Conservation (phyloP, 2,329 filamentous ascomycete species). For the Acarospora socialis region DNA sequence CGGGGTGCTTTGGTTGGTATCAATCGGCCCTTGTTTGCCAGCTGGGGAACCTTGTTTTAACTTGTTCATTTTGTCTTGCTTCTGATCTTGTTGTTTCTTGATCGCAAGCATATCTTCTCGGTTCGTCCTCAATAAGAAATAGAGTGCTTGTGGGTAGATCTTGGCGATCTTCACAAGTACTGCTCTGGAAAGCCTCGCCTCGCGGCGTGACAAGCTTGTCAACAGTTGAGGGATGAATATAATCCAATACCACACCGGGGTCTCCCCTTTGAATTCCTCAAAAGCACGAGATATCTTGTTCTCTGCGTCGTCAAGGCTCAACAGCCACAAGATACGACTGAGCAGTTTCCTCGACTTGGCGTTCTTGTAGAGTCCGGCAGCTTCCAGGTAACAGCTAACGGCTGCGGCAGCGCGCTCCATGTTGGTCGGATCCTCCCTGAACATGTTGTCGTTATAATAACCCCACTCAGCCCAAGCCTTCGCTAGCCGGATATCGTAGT, state of each 20-base stretch:
- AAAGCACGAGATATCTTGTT: slow-evolving; percentile 74
- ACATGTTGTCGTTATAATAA: slow-evolving; percentile 91
- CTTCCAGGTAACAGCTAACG: slow-evolving; percentile 89
- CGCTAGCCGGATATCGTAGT: slow-evolving; percentile 86
- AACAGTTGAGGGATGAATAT: slow-evolving; percentile 96
- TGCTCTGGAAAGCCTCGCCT: slow-evolving; percentile 71
- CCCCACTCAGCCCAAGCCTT: slow-evolving; percentile 99
- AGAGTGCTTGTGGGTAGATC: slow-evolving; percentile 85
- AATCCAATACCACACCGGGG: slow-evolving; percentile 98
- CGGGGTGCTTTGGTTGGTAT: slow-evolving; percentile 24
- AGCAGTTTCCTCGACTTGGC: slow-evolving; percentile 90
- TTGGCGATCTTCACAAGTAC: slow-evolving; percentile 91
- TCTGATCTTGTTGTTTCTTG: slow-evolving; percentile 67
- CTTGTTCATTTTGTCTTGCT: slow-evolving; percentile 43
- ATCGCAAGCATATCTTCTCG: slow-evolving; percentile 87
- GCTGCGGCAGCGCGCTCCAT: slow-evolving; percentile 78
- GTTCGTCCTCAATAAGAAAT: slow-evolving; percentile 87
- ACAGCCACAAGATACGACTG: slow-evolving; percentile 83
- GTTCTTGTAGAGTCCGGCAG: slow-evolving; percentile 91
- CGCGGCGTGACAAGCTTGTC: slow-evolving; percentile 78
- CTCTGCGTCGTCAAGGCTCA: slow-evolving; percentile 82
- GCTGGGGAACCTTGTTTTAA: slow-evolving; percentile 37
- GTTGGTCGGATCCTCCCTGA: slow-evolving; percentile 77
- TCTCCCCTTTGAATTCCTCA: slow-evolving; percentile 93
- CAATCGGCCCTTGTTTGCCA: slow-evolving; percentile 21